phyloP scores from a whole-genome alignment of 352 stramenopile genomes.

The Pseudoperonospora humuli region DNA sequence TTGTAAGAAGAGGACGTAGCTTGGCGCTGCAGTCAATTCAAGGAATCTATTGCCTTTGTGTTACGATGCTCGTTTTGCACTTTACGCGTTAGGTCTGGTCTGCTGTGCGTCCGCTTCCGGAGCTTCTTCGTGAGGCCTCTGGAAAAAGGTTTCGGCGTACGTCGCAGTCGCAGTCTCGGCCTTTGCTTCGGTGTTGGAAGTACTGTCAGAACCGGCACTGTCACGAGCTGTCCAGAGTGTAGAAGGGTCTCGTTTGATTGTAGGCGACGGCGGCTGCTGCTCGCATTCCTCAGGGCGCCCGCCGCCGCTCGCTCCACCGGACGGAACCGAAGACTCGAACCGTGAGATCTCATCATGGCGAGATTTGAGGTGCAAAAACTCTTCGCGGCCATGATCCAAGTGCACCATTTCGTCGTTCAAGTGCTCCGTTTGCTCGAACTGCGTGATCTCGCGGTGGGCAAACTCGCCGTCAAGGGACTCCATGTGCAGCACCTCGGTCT shows the following conservation, averaged over 20 bases:
- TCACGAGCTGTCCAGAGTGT: conserved; percentile 3
- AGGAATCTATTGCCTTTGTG: conserved; percentile 2
- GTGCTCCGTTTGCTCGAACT: too few species aligned
- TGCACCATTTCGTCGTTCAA: conserved; percentile 80
- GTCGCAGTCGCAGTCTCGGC: conserved; percentile 1
- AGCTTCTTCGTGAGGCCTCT: conserved; percentile 9
- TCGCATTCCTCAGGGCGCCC: conserved; percentile 58
- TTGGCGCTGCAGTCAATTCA: conserved; percentile 3
- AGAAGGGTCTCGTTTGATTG: conserved; percentile 71
- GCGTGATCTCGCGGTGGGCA: conserved; percentile 75
- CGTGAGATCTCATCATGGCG: conserved; percentile 77
- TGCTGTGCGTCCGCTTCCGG: conserved; percentile 4
- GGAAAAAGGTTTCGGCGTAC: conserved; percentile 5
- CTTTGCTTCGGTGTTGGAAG: not conserved
- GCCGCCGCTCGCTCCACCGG: conserved; percentile 3
- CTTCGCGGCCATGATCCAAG: conserved; percentile 65
- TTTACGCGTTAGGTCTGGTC: not conserved
- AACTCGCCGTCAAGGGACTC: conserved; percentile 73
- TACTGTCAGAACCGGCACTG: not conserved
- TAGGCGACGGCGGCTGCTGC: conserved; percentile 60
- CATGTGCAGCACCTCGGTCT: conserved; percentile 83
- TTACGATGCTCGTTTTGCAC: too few species aligned
- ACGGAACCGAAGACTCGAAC: conserved; percentile 68
- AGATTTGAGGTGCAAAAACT: conserved; percentile 81
- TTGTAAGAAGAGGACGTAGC: conserved; percentile 11